Conservation (phyloP, 1,284 basidiomycete species). For the Austroboletus novae-zelandiae region DNA sequence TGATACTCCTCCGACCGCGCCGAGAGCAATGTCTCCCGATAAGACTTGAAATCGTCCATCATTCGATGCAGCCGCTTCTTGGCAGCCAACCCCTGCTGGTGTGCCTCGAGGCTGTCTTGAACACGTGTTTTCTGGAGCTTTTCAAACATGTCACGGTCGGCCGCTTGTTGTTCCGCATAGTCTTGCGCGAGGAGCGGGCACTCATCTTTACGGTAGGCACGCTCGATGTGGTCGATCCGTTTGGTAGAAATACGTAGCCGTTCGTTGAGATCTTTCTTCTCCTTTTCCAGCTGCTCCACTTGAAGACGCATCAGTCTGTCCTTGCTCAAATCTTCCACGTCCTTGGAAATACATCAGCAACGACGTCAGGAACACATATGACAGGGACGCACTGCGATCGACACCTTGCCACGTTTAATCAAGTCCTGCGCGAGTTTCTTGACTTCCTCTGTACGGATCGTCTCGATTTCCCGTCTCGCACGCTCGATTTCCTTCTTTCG, state of each 20-base stretch:
- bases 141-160: slow-evolving; percentile 74
- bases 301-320: slow-evolving; percentile 89
- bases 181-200: slow-evolving; percentile 83
- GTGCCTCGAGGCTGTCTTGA: slow-evolving; percentile 59
- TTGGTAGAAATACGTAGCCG: slow-evolving; percentile 84
- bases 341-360: slow-evolving; percentile 40
- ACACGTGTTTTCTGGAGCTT: slow-evolving; percentile 59
- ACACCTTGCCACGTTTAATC: slow-evolving; percentile 84
- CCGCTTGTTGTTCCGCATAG: slow-evolving; percentile 83
- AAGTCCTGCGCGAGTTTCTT: slow-evolving; percentile 88
- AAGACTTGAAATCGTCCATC: slow-evolving; percentile 69
- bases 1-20: slow-evolving; percentile 75
- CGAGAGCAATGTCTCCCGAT: slow-evolving; percentile 58
- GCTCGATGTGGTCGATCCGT: slow-evolving; percentile 94
- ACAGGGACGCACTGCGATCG: slow-evolving; percentile 62
- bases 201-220: slow-evolving; percentile 95
- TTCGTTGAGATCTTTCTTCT: slow-evolving; percentile 88
- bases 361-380: slow-evolving; percentile 1
- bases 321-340: slow-evolving; percentile 84
- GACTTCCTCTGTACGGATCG: slow-evolving; percentile 81
- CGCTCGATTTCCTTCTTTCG: slow-evolving; percentile 77
- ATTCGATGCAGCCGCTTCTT: slow-evolving; percentile 81
- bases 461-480: slow-evolving; percentile 81
- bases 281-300: slow-evolving; percentile 94
- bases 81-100: slow-evolving; percentile 71